phyloP scores from a whole-genome alignment of 805 yeast genomes.

The Isabelozyma heimii region DNA sequence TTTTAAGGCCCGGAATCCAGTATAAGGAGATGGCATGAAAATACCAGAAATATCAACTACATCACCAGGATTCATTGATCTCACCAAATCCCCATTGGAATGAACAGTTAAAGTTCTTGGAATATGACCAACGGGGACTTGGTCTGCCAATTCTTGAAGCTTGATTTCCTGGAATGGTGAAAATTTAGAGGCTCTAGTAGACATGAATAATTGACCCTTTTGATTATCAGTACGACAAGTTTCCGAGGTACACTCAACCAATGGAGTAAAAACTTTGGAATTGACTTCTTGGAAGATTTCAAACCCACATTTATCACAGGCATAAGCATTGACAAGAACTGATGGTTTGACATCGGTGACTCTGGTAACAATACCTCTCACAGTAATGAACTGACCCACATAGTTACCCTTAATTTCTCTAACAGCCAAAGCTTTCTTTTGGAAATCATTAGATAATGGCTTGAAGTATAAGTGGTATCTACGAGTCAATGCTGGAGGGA shows the following conservation, averaged over 20 bases:
- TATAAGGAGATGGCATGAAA: slow-evolving; percentile 90
- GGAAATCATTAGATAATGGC: slow-evolving; percentile 56
- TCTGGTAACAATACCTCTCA: slow-evolving; percentile 91
- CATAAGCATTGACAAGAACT: slow-evolving; percentile 87
- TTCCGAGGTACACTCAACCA: slow-evolving; percentile 78
- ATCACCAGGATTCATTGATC: slow-evolving; percentile 91
- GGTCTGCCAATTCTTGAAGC: slow-evolving; percentile 90
- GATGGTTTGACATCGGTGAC: slow-evolving; percentile 96
- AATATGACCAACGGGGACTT: slow-evolving; percentile 97
- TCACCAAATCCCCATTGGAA: slow-evolving; percentile 87
- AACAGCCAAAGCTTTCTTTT: slow-evolving; percentile 70
- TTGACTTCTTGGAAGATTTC: slow-evolving; percentile 96
- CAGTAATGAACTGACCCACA: slow-evolving; percentile 84
- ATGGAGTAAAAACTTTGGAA: slow-evolving; percentile 81
- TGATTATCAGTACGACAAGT: slow-evolving; percentile 76
- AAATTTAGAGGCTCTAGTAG: slow-evolving; percentile 95
- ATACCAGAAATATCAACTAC: slow-evolving; percentile 91
- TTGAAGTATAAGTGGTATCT: slow-evolving; percentile 84
- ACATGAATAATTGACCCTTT: slow-evolving; percentile 85
- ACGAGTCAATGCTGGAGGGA: slow-evolving; percentile 84
- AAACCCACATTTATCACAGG: slow-evolving; percentile 96
- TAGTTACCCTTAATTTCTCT: slow-evolving; percentile 83
- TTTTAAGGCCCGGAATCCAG: slow-evolving; percentile 87
- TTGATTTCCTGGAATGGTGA: slow-evolving; percentile 93
- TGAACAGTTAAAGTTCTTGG: slow-evolving; percentile 86